Percentiles rank a stretch among this genome's conserved stretches.
Conservation (phyloP, 2,329 filamentous ascomycete species). For the Phoma sp. region DNA sequence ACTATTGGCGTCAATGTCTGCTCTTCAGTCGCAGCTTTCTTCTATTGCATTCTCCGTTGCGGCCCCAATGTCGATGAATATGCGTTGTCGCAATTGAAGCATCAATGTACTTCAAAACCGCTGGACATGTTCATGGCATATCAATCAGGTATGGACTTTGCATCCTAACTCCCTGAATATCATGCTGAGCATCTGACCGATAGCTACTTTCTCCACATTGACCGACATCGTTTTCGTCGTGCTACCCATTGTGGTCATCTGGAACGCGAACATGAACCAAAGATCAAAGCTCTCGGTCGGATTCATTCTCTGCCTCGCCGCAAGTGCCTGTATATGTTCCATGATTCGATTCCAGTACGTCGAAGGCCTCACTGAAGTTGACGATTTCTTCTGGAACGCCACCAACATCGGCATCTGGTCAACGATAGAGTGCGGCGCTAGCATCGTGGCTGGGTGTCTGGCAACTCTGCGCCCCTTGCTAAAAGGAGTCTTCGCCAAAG, state of each 20-base stretch:
- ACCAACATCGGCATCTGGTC: conserved; percentile 53
- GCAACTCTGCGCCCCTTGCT: conserved; percentile 59
- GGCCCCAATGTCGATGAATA: conserved; percentile 37
- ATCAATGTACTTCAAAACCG: conserved; percentile 51
- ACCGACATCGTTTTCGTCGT: conserved; percentile 41
- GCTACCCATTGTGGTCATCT: conserved; percentile 57
- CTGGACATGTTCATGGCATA: conserved; percentile 62
- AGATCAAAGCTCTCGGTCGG: conserved; percentile 61
- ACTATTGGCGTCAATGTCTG: conserved; percentile 47
- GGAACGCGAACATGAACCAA: conserved; percentile 61
- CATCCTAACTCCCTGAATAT: not conserved
- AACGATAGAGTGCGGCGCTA: conserved; percentile 42
- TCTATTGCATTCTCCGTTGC: conserved; percentile 61
- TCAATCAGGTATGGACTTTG: conserved; percentile 24
- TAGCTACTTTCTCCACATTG: conserved; percentile 36
- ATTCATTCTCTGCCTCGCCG: conserved; percentile 58
- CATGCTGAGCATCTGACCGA: not conserved
- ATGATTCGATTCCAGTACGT: conserved; percentile 59
- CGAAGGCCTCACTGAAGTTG: conserved; percentile 47
- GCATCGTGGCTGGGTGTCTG: conserved; percentile 57
- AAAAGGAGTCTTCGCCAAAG: conserved; percentile 19
- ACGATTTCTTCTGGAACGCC: conserved; percentile 56
- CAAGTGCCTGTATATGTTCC: conserved; percentile 60
- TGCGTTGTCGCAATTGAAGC: conserved; percentile 38
- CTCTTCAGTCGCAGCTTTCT: conserved; percentile 51